Base-by-base conservation (phyloP, 2,329 filamentous ascomycete species). In the Aureobasidium pullulans region DNA sequence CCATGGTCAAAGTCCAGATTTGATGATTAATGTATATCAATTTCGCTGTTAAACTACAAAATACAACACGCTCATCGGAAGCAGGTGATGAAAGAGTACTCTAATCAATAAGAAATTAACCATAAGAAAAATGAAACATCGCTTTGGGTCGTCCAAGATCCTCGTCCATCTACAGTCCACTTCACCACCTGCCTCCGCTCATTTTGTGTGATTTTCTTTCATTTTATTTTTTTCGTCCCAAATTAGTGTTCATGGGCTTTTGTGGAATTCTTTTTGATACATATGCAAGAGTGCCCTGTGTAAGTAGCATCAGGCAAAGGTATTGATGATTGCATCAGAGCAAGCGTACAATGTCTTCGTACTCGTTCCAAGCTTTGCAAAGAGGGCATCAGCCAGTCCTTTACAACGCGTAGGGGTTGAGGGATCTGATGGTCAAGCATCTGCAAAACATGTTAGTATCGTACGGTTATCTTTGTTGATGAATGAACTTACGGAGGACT, bases 401-500 rank as follows among this genome's bases (percentile, higher is more conserved):
- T 72, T 70, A 80, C 59, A 80, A 70, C 63, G 88, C 88, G 71
- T 87, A 92, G 15, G 88, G 88, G 78, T 92, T 92, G 68, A 91
- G 76, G 40, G 88, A 90, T 63, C 88, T 85, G 69, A 91, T 91
- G n/a, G 88, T 91, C 73, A 92, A 75, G 79, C 88, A 92, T 67
- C 88, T 91, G 66, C 23, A 64, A 60, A 11, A 39, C 50, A 15
- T 48, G 66, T 81, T 74, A 81, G 77, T 47, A 46, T 16, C 28
- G 23, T 36, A 11, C 15, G 34, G n/a, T 52, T 56, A 10, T 42
- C 29, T 9, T 46, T 42, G 31, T 7, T 39, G 11, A 57, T 54
- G 10, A 52, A 60, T 40, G 9, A 63, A 93, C 94, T 86, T 88
- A 99, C 92, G 94, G 94, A 77, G 94, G 94, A 79, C 93, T 97